Evolutionary conservation across 2,329 filamentous ascomycete genomes (phyloP).

Genomic region (Juglanconis oblonga): DNA sequence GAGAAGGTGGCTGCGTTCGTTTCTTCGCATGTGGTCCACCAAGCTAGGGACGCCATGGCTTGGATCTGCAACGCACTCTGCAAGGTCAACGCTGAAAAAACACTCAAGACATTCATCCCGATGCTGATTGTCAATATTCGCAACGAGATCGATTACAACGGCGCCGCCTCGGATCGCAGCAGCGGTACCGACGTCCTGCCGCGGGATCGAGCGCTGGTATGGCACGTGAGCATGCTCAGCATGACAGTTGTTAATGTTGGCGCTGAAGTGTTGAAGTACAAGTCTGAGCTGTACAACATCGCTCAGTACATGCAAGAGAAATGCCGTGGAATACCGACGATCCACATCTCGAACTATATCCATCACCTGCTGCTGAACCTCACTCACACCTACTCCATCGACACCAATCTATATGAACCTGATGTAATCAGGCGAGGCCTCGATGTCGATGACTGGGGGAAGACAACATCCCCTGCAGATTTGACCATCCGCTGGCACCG

Average conservation of each 20-base stretch:
- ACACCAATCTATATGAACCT: slow-evolving; percentile 86
- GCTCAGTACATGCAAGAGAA: slow-evolving; percentile 95
- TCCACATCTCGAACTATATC: slow-evolving; percentile 96
- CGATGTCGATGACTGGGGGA: slow-evolving; percentile 80
- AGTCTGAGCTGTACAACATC: slow-evolving; percentile 84
- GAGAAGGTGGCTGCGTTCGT: slow-evolving; percentile 93
- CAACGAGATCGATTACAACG: slow-evolving; percentile 95
- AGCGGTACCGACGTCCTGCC: slow-evolving; percentile 92
- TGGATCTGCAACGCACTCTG: slow-evolving; percentile 97
- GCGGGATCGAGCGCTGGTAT: slow-evolving; percentile 86
- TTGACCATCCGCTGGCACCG: slow-evolving; percentile 85
- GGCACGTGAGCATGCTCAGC: slow-evolving; percentile 90
- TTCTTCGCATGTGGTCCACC: slow-evolving; percentile 90
- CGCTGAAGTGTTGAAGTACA: slow-evolving; percentile 82
- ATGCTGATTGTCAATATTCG: slow-evolving; percentile 89
- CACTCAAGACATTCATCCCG: slow-evolving; percentile 84
- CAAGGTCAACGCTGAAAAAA: slow-evolving; percentile 93
- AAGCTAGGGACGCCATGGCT: slow-evolving; percentile 95
- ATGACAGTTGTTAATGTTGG: slow-evolving; percentile 98
- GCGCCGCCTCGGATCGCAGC: slow-evolving; percentile 89
- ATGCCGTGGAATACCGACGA: slow-evolving; percentile 88
- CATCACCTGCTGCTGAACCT: slow-evolving; percentile 94
- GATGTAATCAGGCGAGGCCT: slow-evolving; percentile 68
- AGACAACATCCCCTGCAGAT: slow-evolving; percentile 67
- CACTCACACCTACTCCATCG: slow-evolving; percentile 89